phyloP scores from a whole-genome alignment of 768 basidiomycete genomes.

The Hygrocybe coccinea region DNA sequence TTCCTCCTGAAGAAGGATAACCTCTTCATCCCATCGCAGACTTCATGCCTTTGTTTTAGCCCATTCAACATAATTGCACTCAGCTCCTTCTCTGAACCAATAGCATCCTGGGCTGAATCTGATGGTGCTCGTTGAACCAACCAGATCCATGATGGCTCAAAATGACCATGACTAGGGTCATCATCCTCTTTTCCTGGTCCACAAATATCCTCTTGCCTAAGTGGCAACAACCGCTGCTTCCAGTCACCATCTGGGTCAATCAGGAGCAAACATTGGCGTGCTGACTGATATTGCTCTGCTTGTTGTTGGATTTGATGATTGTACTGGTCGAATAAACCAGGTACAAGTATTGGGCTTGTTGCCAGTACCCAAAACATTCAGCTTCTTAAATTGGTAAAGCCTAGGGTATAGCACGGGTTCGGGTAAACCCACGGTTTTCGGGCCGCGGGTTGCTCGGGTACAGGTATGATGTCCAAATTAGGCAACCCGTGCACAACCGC shows the following conservation, averaged over 20 bases:
- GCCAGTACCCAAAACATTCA: constrained; percentile 18
- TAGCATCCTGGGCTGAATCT: too few species aligned
- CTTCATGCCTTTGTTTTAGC: constrained; percentile 11
- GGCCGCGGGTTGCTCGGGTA: too few species aligned
- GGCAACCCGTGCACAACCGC: too few species aligned
- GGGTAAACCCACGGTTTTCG: too few species aligned
- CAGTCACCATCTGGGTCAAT: constrained; percentile 17
- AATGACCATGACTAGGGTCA: not conserved
- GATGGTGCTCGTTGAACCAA: too few species aligned
- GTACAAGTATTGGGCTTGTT: constrained; percentile 21
- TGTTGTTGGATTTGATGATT: constrained; percentile 4
- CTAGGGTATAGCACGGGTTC: too few species aligned
- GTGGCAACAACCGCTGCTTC: not conserved
- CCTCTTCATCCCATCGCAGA: constrained; percentile 4
- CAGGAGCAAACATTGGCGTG: not conserved
- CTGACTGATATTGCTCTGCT: constrained; percentile 11
- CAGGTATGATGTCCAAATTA: too few species aligned
- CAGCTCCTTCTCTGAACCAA: too few species aligned
- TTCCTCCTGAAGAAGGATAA: not conserved
- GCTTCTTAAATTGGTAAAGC: constrained; percentile 22
- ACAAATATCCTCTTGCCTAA: constrained; percentile 8
- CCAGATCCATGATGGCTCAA: constrained; percentile 16
- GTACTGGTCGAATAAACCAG: constrained; percentile 10
- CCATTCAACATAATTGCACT: constrained; percentile 7
- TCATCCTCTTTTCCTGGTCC: constrained; percentile 17